Conservation (phyloP, 129 eudicot species). For the carrot (Daucus carota) region DNA sequence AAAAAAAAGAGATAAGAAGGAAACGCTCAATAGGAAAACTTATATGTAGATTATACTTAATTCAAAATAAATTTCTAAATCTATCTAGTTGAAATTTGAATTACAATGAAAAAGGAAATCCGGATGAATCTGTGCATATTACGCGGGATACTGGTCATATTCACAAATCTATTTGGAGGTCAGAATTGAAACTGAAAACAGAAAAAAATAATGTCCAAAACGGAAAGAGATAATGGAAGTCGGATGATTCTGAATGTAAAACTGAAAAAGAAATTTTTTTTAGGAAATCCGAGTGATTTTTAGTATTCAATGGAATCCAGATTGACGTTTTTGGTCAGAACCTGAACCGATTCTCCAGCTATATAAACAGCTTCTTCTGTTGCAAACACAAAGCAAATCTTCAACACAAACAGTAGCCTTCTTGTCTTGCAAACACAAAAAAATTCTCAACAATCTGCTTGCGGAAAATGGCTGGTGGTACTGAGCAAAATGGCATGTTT, state of each 20-base stretch:
- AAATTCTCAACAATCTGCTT: too few species aligned
- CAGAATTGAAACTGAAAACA: too few species aligned
- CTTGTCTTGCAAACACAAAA: neutral
- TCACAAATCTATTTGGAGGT: neutral
- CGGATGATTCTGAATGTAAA: neutral
- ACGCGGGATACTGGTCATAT: too few species aligned
- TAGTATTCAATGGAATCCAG: neutral
- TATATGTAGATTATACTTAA: too few species aligned
- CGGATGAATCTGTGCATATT: neutral
- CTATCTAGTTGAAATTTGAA: neutral
- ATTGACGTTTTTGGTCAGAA: neutral
- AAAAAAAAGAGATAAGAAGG: too few species aligned
- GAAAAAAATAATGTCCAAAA: too few species aligned
- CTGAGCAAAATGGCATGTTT: neutral
- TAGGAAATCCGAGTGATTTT: neutral
- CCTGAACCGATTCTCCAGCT: too few species aligned
- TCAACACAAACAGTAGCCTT: neutral
- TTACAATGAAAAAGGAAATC: too few species aligned
- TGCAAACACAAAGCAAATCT: too few species aligned
- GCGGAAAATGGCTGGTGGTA: neutral
- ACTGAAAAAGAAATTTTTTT: neutral
- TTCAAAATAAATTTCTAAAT: too few species aligned
- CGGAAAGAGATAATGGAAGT: neutral
- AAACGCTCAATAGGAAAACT: too few species aligned
- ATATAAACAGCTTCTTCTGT: too few species aligned